Evolutionary conservation across 306 rosid genomes (phyloP), one percentile per base, ranked within the genome.

Genomic region (Coriaria nepalensis): DNA sequence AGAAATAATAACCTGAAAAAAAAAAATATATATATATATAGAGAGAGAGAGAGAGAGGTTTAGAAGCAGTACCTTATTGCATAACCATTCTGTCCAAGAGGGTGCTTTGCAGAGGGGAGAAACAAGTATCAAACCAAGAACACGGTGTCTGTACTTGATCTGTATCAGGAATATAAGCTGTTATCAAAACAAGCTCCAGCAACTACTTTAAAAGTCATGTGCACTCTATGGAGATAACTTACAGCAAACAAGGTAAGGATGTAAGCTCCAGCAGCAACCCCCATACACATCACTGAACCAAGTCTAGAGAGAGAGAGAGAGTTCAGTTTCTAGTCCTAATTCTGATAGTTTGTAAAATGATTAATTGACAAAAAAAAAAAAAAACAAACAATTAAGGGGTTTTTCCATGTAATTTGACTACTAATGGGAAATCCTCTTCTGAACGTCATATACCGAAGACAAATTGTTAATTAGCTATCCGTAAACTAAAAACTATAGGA

Each of bases 251-350:
- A 66, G 61, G 87, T 77, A 52, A 90, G 87, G 58, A 90, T 66
- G 69, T 79, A 90, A 50, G 98, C 98, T 68, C 98, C 98, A 39
- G 94, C 98, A 34, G 94, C 75, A 52, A 82, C 98, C 43, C 98
- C 98, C 87, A 85, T 75, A 53, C 98, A 90, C 95, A 90, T 90
- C 49, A 79, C 98, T 39, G 95, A 75, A 65, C 75, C 55, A 39
- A 85, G 94, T 62, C 98, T 90, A 68, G 11, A 44, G 29, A 62
- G 49, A 42, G 29, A 33, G 5, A 44, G 55, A 48, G 34, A 7
- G 35, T 14, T 20, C 34, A 15, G 32, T 20, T 20, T 20, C 29
- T 20, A 20, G 29, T 20, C 29, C 29, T 20, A 20, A 20, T 20
- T 20, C 1, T 20, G 29, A 1, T 1, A 20, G 29, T 20, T 20